phyloP scores from a whole-genome alignment of 345 rosid species.

The Theobroma cacao region DNA sequence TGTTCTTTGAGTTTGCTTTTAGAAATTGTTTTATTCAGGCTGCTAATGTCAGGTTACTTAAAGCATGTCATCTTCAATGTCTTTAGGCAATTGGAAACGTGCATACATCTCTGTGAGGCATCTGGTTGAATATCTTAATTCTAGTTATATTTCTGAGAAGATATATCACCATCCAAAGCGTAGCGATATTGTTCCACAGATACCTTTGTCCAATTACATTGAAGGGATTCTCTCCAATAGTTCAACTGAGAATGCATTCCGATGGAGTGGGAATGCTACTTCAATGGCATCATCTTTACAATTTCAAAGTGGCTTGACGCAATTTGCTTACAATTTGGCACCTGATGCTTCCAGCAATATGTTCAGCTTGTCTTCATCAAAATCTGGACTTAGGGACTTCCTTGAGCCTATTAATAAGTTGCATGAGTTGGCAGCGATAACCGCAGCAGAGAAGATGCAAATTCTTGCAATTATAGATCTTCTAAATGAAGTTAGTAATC shows the following conservation, averaged over 20 bases:
- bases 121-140: constrained; percentile 56
- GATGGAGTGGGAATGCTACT: constrained; percentile 57
- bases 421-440: constrained; percentile 38
- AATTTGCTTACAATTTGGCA: constrained; percentile 31
- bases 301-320: constrained; percentile 36
- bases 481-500: constrained; percentile 62
- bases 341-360: constrained; percentile 33
- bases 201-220: constrained; percentile 61
- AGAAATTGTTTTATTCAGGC: constrained; percentile 8
- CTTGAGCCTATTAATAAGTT: constrained; percentile 56
- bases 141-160: constrained; percentile 36
- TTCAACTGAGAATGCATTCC: constrained; percentile 47
- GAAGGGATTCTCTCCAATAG: constrained; percentile 55
- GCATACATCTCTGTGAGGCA: constrained; percentile 72
- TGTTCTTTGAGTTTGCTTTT: neutral
- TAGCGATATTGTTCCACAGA: constrained; percentile 46
- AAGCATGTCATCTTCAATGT: constrained; percentile 42
- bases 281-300: constrained; percentile 42
- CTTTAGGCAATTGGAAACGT: constrained; percentile 87
- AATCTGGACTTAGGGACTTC: constrained; percentile 48
- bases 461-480: constrained; percentile 70
- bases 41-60: constrained; percentile 30
- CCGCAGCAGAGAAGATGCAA: constrained; percentile 54
- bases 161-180: constrained; percentile 26
- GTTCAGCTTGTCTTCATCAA: constrained; percentile 40